Evolutionary conservation across 805 yeast species (phyloP).

Genomic region (Barnettozyma sucrosica): DNA sequence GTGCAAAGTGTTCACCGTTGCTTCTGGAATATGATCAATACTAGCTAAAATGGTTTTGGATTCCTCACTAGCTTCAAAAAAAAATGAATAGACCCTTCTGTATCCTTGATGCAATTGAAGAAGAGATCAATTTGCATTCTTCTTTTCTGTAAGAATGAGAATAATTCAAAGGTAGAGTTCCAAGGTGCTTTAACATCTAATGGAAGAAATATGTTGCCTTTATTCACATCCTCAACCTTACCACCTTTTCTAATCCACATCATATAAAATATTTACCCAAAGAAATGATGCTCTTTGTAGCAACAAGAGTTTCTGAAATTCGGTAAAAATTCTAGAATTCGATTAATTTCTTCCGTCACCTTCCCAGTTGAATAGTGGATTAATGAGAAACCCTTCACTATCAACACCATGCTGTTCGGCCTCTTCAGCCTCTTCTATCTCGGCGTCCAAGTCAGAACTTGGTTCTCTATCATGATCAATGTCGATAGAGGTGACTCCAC

Average conservation of each 20-base stretch:
- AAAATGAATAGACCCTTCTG: neutral
- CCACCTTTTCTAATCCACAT: too few species aligned
- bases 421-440: neutral
- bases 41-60: neutral
- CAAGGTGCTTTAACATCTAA: neutral
- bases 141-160: neutral
- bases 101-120: neutral
- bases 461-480: neutral
- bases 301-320: neutral
- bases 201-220: neutral
- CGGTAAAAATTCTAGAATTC: neutral
- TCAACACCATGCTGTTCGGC: neutral
- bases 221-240: too few species aligned
- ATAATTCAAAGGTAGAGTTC: neutral
- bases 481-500: neutral
- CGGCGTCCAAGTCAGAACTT: neutral
- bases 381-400: neutral
- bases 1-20: neutral
- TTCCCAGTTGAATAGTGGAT: neutral
- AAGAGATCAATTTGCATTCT: neutral
- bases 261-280: neutral
- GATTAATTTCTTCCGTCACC: neutral
- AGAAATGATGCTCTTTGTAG: conserved; percentile 1
- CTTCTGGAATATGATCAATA: neutral
- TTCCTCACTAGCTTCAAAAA: neutral